These are phyloP conservation scores for Proliferodiscus dingleyae DNA, from an alignment of 2,329 filamentous ascomycete genomes.

Conservation along the genomic window DNA sequence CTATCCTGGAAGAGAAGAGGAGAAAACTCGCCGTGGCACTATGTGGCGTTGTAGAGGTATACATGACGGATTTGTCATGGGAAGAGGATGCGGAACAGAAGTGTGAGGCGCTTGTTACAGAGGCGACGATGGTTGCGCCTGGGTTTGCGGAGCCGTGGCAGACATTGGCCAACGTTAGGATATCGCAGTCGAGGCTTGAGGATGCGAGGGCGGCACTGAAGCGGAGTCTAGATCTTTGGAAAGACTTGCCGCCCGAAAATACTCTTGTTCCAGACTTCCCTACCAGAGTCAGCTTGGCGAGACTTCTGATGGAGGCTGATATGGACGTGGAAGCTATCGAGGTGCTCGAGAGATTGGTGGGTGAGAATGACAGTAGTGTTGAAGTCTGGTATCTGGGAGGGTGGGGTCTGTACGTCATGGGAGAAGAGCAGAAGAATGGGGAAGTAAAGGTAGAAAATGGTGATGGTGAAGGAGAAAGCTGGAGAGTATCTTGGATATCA, in stretches of 20 bases:
- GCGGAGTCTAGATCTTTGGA: conserved; percentile 80
- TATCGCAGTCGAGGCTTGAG: conserved; percentile 74
- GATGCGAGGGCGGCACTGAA: conserved; percentile 77
- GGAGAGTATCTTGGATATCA: conserved; percentile 58
- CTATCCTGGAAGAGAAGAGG: conserved; percentile 63
- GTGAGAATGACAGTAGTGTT: conserved; percentile 89
- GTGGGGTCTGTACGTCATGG: conserved; percentile 81
- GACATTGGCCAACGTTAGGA: conserved; percentile 87
- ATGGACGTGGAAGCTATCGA: conserved; percentile 81
- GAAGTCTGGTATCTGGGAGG: conserved; percentile 97
- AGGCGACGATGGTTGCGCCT: conserved; percentile 81
- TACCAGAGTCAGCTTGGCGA: conserved; percentile 73
- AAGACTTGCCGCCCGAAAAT: conserved; percentile 67
- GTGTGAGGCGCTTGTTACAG: conserved; percentile 84
- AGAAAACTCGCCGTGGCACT: conserved; percentile 83
- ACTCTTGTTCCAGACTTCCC: conserved; percentile 78
- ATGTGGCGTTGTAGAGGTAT: conserved; percentile 91
- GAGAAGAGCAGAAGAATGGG: conserved; percentile 57
- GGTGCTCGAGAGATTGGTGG: conserved; percentile 76
- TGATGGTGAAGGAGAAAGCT: conserved; percentile 40
- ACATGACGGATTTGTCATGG: conserved; percentile 97
- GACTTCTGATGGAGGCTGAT: conserved; percentile 84
- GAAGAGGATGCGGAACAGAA: conserved; percentile 83
- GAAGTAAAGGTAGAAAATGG: conserved; percentile 32
- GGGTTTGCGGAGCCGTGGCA: conserved; percentile 85